Conservation (phyloP, 78 protist genomes). For the Cavenderia fasciculata region DNA sequence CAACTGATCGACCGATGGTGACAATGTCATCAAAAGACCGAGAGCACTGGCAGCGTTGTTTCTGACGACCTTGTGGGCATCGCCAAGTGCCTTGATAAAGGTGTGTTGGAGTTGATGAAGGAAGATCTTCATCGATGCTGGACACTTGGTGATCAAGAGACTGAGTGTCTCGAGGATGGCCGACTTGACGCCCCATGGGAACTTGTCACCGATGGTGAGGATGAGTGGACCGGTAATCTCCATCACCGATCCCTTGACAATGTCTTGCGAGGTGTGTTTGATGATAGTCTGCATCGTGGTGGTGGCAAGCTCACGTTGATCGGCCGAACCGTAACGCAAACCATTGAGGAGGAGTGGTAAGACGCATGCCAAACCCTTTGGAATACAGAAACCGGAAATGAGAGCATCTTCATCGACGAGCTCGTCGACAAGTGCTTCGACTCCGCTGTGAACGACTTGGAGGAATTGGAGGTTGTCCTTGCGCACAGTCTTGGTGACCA, state of each 20-base stretch:
- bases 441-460: constrained; percentile 34
- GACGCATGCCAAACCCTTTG: constrained; percentile 86
- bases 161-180: constrained; percentile 81
- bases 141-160: constrained; percentile 75
- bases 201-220: constrained; percentile 91
- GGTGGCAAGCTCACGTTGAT: constrained; percentile 91
- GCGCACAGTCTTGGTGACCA: constrained; percentile 40
- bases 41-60: constrained; percentile 81
- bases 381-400: constrained; percentile 69
- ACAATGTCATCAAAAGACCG: constrained; percentile 68
- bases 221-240: constrained; percentile 94
- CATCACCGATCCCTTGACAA: constrained; percentile 85
- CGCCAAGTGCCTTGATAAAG: constrained; percentile 85
- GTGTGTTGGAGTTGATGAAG: constrained; percentile 95
- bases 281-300: constrained; percentile 79
- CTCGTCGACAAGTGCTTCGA: neutral
- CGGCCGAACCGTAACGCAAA: constrained; percentile 84
- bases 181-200: constrained; percentile 85
- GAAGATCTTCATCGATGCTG: constrained; percentile 87
- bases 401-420: neutral
- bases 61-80: constrained; percentile 74
- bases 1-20: constrained; percentile 85
- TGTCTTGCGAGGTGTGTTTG: constrained; percentile 66
- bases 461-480: constrained; percentile 69
- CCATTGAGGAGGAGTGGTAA: constrained; percentile 84